Conservation (phyloP, 2,329 filamentous ascomycete species). For the Colletotrichum endophyticum region DNA sequence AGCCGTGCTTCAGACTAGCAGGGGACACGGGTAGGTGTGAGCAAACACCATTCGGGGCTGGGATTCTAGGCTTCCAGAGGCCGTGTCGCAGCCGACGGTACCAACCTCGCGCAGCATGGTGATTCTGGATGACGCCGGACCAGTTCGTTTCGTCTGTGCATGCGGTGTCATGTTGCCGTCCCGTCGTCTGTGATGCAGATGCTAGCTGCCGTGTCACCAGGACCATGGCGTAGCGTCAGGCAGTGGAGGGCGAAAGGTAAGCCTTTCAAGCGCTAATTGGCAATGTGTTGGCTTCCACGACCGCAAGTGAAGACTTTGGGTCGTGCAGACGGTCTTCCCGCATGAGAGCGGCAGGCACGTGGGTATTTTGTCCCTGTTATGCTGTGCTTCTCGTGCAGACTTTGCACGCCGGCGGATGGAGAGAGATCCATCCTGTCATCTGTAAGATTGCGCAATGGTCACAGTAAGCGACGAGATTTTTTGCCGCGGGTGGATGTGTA, state of each 20-base stretch:
- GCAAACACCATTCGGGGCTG: neutral
- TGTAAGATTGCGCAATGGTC: neutral
- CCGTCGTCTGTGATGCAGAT: neutral
- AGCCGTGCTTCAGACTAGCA: neutral
- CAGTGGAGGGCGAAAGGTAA: neutral
- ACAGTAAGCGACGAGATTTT: neutral
- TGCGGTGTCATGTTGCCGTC: constrained; percentile 1
- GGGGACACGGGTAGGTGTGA: neutral
- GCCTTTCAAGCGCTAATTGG: neutral
- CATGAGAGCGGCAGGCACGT: constrained; percentile 3
- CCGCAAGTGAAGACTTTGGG: neutral
- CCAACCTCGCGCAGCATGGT: neutral
- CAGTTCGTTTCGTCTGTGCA: neutral
- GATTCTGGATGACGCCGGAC: neutral
- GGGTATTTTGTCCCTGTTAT: neutral
- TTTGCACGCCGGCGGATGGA: neutral
- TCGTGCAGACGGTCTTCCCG: neutral
- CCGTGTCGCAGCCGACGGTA: neutral
- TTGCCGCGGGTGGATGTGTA: neutral
- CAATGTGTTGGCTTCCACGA: neutral
- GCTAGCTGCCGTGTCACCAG: constrained; percentile 10
- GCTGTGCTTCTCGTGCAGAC: neutral
- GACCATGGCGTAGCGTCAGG: neutral
- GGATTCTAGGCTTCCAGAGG: neutral
- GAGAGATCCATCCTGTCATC: neutral